Base-by-base conservation (phyloP, 495 filamentous ascomycete genomes). In the Entonaema liquescens region DNA sequence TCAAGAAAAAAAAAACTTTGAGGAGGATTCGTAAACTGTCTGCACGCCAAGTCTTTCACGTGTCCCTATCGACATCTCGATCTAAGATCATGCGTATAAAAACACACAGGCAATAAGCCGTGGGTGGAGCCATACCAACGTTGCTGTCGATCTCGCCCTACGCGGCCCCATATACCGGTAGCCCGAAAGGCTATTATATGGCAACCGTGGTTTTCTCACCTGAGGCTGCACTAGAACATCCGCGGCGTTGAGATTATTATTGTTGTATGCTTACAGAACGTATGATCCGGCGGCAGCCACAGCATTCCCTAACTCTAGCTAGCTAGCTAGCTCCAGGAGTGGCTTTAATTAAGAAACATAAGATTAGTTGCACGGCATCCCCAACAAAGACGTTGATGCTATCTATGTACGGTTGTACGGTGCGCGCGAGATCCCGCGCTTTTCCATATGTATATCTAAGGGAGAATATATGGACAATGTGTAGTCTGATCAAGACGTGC, bases 151-250 rank as follows among this genome's bases (percentile, higher is more conserved):
- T 31, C 26, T 28, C 29, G 28, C 53, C 25, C 23, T 61, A 35
- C 28, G 50, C 62, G 69, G 64, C 69, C 64, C 69, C 69, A 72
- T 67, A 72, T 59, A 40, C 69, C 69, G 69, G 26, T 59, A 67
- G 53, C 33, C 63, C 63, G 52, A 29, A 17, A 26, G 9, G 23
- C 53, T 47, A 50, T 63, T 44, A 56, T 21, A 58, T 28, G 25
- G 36, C 26, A 60, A 49, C 56, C 62, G 52, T 44, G 52, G 36
- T 71, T 54, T 55, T 12, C 21, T 53, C 17, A 33, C 15, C 53
- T 54, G 44, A 47, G 50, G 57, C 50, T 49, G 31, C 31, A 40
- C 50, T 56, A 31, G 49, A 26, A 26, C 38, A 17, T 65, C 5
- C 15, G 38, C 17, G 33, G 17, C 35, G 17, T 40, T 62, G 36